Base-by-base conservation (phyloP, 2,329 filamentous ascomycete genomes). In the Neonectria punicea region DNA sequence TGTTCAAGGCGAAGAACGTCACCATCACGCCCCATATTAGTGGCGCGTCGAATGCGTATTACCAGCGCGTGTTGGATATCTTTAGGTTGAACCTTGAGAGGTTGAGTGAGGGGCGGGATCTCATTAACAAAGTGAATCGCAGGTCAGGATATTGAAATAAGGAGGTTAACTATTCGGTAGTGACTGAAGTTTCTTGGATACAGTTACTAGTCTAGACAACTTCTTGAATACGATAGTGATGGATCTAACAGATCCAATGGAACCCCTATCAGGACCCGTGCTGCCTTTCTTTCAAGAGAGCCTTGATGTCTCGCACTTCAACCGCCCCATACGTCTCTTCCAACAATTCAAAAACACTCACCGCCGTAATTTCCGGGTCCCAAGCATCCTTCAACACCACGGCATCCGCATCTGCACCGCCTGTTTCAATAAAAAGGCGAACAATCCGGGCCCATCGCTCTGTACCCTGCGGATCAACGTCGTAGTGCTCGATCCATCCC, bases 1-100 rank as follows among this genome's bases (percentile, higher is more conserved):
- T 95, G 55, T 95, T 92, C 92, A 85, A 82, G 28, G 82, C 90
- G 14, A 86, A 87, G 65, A 93, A 94, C 76, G 82, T 91, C 16
- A 85, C 91, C 56, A 86, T 95, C 50, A 85, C 84, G 22, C 85
- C 85, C 16, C 85, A 86, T 66, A 75, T 86, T 11, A 85, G 83
- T 54, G 82, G 81, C 1, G 68, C 66, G 6, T 83, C 82, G 8
- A 78, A 75, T 1, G 73, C 74, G 9, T 85, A 85, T 54, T 74
- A 70, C 50, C 75, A 78, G 16, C 73, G 84, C 4, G 71, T 84
- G 18, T 70, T 83, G 61, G 79, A 76, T 5, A 83, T 86, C 6
- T 61, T 85, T 53, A 75, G 78, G 50, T 56, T 76, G 36, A 86
- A 86, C 47, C 61, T 86, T 43, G 69, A 73, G 49, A 69, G 78